phyloP scores from a whole-genome alignment of 2,329 filamentous ascomycete genomes.

The Sarocladium strictum region DNA sequence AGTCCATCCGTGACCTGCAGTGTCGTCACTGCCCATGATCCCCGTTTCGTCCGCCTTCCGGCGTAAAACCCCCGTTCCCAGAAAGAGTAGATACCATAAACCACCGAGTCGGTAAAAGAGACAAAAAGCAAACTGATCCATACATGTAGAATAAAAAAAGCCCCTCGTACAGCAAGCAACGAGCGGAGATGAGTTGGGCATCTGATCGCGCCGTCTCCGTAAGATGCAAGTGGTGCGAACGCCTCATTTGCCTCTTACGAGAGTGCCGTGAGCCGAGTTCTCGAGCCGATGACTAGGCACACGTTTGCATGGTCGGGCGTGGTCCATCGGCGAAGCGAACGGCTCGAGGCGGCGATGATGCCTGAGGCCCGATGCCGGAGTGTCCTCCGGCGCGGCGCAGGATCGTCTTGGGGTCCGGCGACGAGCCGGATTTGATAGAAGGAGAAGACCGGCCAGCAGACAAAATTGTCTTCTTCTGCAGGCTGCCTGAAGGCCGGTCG shows the following conservation, averaged over 20 bases:
- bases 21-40: background rate
- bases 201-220: background rate
- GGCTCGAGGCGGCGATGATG: conserved; percentile 31
- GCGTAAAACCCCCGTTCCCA: background rate
- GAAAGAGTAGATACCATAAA: background rate
- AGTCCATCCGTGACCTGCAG: background rate
- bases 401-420: conserved; percentile 36
- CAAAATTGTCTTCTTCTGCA: conserved; percentile 32
- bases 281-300: conserved; percentile 23
- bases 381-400: conserved; percentile 36
- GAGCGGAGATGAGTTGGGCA: conserved; percentile 9
- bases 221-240: background rate
- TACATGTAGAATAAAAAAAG: conserved; percentile 4
- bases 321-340: conserved; percentile 37
- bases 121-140: conserved; percentile 7
- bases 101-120: background rate
- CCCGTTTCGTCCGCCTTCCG: background rate
- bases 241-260: background rate
- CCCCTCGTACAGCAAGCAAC: conserved; percentile 6
- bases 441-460: conserved; percentile 58
- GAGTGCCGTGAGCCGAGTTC: background rate
- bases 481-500: conserved; percentile 59
- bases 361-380: conserved; percentile 26
- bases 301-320: conserved; percentile 30
- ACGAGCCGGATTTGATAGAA: conserved; percentile 34